Evolutionary conservation across 257 asterid genomes (phyloP).

Genomic region (Solanum sejunctum): DNA sequence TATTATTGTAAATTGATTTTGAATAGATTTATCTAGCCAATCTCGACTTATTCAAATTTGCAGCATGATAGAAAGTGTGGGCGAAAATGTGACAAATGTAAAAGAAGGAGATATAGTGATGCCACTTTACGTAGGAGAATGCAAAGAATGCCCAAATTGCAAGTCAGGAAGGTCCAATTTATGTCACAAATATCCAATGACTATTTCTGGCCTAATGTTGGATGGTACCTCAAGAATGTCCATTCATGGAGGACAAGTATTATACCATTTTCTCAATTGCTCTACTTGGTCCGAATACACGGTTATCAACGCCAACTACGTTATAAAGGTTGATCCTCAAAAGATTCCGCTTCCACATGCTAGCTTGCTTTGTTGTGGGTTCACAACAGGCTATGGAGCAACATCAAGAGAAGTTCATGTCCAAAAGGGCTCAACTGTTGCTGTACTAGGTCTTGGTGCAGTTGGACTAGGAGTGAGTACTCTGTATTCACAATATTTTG

Average conservation of each 20-base stretch:
- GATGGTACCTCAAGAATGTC: slow-evolving; percentile 68
- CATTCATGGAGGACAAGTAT: slow-evolving; percentile 16
- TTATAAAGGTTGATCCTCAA: slow-evolving; percentile 38
- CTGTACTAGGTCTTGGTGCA: neutral
- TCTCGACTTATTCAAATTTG: neutral
- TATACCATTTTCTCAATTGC: slow-evolving; percentile 46
- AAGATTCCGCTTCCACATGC: slow-evolving; percentile 45
- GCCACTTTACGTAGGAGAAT: slow-evolving; percentile 60
- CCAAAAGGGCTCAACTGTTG: neutral
- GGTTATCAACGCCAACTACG: slow-evolving; percentile 38
- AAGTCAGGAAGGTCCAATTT: slow-evolving; percentile 16
- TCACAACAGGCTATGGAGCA: slow-evolving; percentile 50
- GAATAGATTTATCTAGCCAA: neutral
- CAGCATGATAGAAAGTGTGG: slow-evolving; percentile 61
- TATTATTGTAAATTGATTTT: neutral
- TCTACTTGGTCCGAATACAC: slow-evolving; percentile 74
- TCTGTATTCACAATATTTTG: neutral
- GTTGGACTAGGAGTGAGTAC: neutral
- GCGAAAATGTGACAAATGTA: slow-evolving; percentile 28
- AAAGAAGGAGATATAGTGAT: slow-evolving; percentile 51
- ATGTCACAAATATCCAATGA: slow-evolving; percentile 31
- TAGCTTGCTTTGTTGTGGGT: slow-evolving; percentile 71
- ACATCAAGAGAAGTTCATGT: slow-evolving; percentile 11
- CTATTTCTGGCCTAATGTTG: slow-evolving; percentile 22
- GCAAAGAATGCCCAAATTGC: slow-evolving; percentile 56